Conservation (phyloP, 805 yeast species). For the Saturnispora mendoncae region DNA sequence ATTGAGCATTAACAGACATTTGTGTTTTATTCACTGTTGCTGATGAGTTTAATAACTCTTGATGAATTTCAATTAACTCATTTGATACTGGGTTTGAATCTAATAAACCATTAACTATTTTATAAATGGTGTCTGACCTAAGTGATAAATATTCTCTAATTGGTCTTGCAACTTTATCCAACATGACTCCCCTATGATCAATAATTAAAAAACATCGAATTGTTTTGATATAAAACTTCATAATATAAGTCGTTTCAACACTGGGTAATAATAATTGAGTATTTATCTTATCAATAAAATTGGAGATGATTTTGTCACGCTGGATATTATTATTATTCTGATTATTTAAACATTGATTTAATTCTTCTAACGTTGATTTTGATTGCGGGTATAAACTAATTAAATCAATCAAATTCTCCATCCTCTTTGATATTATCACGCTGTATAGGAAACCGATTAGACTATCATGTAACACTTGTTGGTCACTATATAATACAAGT, state of each 20-base stretch:
- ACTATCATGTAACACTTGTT: conserved; percentile 9
- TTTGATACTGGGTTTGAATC: conserved; percentile 33
- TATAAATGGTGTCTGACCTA: conserved; percentile 62
- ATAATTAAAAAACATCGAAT: conserved; percentile 62
- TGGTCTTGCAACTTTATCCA: conserved; percentile 71
- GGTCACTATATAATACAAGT: conserved; percentile 5
- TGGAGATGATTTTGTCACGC: conserved; percentile 41
- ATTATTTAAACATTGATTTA: conserved; percentile 38
- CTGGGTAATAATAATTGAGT: conserved; percentile 65
- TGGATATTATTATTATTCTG: conserved; percentile 33
- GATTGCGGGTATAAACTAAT: conserved; percentile 47
- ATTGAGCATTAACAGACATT: not conserved
- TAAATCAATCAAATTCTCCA: conserved; percentile 50
- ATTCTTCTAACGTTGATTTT: conserved; percentile 45
- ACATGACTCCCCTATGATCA: conserved; percentile 81
- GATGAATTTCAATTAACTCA: conserved; percentile 40
- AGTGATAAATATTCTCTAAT: conserved; percentile 63
- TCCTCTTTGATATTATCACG: conserved; percentile 36
- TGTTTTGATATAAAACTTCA: conserved; percentile 60
- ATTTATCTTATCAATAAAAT: conserved; percentile 39
- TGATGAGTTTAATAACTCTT: conserved; percentile 15
- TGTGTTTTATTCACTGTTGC: conserved; percentile 16
- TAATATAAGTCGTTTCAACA: conserved; percentile 63
- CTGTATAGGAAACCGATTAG: conserved; percentile 18
- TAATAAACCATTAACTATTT: conserved; percentile 64